Evolutionary conservation across 2,329 filamentous ascomycete species (phyloP), one percentile per base, ranked within the genome.

Genomic region (Claviceps humidiphila): DNA sequence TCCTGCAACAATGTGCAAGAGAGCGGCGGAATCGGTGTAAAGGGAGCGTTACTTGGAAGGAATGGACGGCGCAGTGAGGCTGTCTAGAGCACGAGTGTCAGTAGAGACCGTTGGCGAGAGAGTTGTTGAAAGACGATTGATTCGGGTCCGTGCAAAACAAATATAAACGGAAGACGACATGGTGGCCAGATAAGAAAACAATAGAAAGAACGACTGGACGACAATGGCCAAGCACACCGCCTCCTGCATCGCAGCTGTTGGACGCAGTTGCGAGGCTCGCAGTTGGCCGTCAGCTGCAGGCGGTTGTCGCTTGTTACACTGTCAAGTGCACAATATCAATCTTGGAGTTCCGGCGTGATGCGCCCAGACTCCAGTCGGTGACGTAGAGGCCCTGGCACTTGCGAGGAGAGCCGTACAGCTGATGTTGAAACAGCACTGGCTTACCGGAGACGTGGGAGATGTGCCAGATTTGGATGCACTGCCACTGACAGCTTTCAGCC

Each of bases 21-120:
- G 22, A 38, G 14, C 17, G 38, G 14, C 30, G 43, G 11, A 5
- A 22, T 26, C 39, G 26, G 37, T 24, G 14, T 34, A 11, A 20
- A 37, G 38, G 37, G 46, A 7, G 14, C 48, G 38, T 44, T 34
- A 42, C 30, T 26, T 45, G 45, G 47, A 68, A 66, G 57, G 65
- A 67, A 53, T 56, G 63, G 63, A 66, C 62, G 66, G 67, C 60
- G 61, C 64, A 60, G 62, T 58, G 53, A 63, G 54, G 63, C 66
- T 59, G 59, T 67, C 66, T 70, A 55, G 46, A 54, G 56, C 49
- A 51, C 8, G 52, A 53, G 51, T 55, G 59, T 60, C 48, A 34
- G 30, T 51, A 52, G 17, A 41, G 47, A 14, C n/a, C 2, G 16
- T 43, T 20, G 9, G 9, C 22, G 16, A n/a, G 16, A n/a, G 5